Conservation (phyloP, 108 stramenopile genomes). For the Chaetoceros muelleri region DNA sequence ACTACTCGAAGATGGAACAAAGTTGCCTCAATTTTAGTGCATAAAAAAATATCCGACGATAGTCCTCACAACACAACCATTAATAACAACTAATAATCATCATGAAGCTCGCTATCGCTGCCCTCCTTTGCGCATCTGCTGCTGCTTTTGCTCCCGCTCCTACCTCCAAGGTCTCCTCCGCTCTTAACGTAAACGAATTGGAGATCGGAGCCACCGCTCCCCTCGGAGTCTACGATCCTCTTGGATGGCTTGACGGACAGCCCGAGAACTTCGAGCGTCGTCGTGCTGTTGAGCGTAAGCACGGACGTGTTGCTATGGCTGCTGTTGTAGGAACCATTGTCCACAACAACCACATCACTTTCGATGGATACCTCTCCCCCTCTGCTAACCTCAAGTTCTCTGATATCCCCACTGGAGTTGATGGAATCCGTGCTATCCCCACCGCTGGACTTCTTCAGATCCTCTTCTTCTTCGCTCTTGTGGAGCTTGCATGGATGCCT, state of each 20-base stretch:
- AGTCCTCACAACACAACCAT: too few species aligned
- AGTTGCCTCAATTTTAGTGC: too few species aligned
- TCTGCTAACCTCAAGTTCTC: slow-evolving; percentile 19
- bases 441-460: slow-evolving; percentile 34
- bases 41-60: too few species aligned
- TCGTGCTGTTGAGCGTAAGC: slow-evolving; percentile 46
- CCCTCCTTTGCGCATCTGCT: slow-evolving; percentile 49
- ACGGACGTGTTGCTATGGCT: slow-evolving; percentile 48
- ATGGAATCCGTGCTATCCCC: slow-evolving; percentile 39
- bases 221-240: slow-evolving; percentile 59
- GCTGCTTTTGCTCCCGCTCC: slow-evolving; percentile 65
- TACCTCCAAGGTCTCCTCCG: slow-evolving; percentile 35
- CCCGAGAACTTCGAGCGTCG: slow-evolving; percentile 30
- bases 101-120: slow-evolving; percentile 61
- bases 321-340: slow-evolving; percentile 19
- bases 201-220: slow-evolving; percentile 63
- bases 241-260: slow-evolving; percentile 25
- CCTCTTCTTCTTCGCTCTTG: slow-evolving; percentile 40
- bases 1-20: too few species aligned
- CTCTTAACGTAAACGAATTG: slow-evolving; percentile 56
- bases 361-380: slow-evolving; percentile 34
- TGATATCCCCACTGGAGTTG: slow-evolving; percentile 36
- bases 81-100: too few species aligned
- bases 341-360: slow-evolving; percentile 30
- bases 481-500: slow-evolving; percentile 44